Evolutionary conservation across 495 filamentous ascomycete species (phyloP).

Genomic region (Podospora pseudoanserina): DNA sequence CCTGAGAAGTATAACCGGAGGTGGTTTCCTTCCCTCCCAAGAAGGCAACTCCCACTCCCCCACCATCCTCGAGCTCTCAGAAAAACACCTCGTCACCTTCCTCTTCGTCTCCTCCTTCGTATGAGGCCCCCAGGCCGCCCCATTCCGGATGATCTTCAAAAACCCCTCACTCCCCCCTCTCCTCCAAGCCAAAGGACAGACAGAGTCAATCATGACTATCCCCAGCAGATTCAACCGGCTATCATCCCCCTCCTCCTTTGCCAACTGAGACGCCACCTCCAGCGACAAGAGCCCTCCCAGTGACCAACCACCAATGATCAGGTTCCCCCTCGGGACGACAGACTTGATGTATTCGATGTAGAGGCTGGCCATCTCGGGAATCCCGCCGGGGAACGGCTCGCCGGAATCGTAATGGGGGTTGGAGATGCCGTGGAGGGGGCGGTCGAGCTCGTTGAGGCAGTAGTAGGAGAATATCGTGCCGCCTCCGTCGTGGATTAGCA

Average conservation of each 20-base stretch:
- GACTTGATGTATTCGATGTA: constrained; percentile 35
- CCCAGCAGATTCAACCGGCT: constrained; percentile 31
- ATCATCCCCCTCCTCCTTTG: constrained; percentile 9
- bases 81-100: constrained; percentile 33
- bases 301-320: constrained; percentile 45
- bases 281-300: constrained; percentile 43
- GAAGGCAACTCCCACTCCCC: constrained; percentile 34
- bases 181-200: constrained; percentile 28
- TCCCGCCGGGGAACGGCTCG: constrained; percentile 30
- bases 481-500: constrained; percentile 45
- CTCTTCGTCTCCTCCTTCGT: constrained; percentile 39
- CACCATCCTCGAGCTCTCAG: constrained; percentile 37
- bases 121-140: constrained; percentile 26
- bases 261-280: constrained; percentile 39
- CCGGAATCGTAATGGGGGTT: constrained; percentile 36
- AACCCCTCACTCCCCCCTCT: not conserved
- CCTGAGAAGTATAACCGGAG: constrained; percentile 39
- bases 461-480: constrained; percentile 42
- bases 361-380: constrained; percentile 34
- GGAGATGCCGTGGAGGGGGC: constrained; percentile 36
- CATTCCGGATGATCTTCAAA: constrained; percentile 23
- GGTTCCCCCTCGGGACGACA: constrained; percentile 27
- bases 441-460: constrained; percentile 32
- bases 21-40: constrained; percentile 25
- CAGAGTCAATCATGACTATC: constrained; percentile 45